Percentiles rank a stretch among this genome's conserved stretches.
Conservation (phyloP, 768 basidiomycete genomes). For the Rhodotorula kratochvilovae region DNA sequence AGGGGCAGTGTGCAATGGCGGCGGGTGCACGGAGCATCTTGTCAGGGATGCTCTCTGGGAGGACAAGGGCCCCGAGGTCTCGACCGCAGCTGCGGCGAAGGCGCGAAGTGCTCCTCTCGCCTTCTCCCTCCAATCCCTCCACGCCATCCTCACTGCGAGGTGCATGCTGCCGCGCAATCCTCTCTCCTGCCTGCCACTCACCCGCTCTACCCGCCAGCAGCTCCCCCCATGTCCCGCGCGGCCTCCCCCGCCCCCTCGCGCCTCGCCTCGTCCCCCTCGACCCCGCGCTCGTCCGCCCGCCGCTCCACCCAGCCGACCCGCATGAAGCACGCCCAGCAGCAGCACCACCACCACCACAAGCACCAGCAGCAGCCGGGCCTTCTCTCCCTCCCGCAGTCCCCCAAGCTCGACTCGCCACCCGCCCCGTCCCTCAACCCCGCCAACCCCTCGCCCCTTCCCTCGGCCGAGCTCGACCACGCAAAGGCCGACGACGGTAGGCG, state of each 20-base stretch:
- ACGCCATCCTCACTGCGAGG: not conserved
- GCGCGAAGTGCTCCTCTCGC: no score
- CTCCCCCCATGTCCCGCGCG: not conserved
- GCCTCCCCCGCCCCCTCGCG: not conserved
- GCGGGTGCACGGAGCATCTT: not conserved
- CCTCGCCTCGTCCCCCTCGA: not conserved
- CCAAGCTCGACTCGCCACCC: not conserved
- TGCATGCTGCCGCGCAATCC: not conserved
- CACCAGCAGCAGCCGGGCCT: not conserved
- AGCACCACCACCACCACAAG: constrained; percentile 20
- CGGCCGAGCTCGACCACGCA: not conserved
- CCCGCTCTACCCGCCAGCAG: not conserved
- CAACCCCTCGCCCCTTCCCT: not conserved
- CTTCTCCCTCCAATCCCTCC: not conserved
- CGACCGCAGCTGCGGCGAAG: no score
- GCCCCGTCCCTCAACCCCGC: not conserved
- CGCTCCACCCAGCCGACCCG: not conserved
- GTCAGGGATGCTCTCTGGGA: no score
- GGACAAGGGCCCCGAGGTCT: no score
- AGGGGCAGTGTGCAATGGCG: no score
- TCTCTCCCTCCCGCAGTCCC: not conserved
- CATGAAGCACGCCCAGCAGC: not conserved
- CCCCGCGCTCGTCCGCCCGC: not conserved
- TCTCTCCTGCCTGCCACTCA: not conserved
- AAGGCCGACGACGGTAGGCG: not conserved